phyloP scores from a whole-genome alignment of 192 early-diverging fungal genomes.

The Backusella liffmaniae region DNA sequence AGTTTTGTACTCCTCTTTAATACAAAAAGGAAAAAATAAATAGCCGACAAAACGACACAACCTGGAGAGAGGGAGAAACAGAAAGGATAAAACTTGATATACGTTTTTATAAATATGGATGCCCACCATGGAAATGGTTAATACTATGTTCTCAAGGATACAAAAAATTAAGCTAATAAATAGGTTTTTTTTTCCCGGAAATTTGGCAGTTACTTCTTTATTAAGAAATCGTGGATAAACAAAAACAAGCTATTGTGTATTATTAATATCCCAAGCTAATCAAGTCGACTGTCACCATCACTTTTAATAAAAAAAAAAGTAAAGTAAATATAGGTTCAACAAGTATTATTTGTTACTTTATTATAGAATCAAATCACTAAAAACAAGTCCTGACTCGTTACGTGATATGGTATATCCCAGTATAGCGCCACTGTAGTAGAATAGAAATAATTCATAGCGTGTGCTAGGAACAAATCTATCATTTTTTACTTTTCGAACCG shows the following conservation, averaged over 20 bases:
- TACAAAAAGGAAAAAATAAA: no score
- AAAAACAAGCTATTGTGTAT: not conserved
- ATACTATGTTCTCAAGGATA: no score
- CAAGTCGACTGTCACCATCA: not conserved
- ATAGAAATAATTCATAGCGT: conserved; percentile 19
- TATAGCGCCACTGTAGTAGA: conserved; percentile 24
- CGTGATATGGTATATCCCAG: conserved; percentile 24
- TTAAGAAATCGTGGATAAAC: not conserved
- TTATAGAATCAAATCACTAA: conserved; percentile 14
- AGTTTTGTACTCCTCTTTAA: no score
- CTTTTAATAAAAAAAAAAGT: not conserved
- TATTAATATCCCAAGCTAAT: not conserved
- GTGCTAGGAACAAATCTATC: conserved; percentile 1
- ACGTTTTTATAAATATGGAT: no score
- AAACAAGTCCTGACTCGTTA: not conserved
- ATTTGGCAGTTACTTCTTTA: not conserved
- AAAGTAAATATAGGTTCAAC: not conserved
- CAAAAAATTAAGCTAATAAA: no score
- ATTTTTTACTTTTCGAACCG: conserved; percentile 13
- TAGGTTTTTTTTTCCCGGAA: no score
- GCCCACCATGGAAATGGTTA: no score
- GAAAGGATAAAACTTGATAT: no score
- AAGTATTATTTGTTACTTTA: not conserved
- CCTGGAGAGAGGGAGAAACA: no score
- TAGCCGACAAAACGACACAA: no score